A percentile compares a stretch with the other conserved stretches of the same genome.
These are phyloP conservation scores for Pelargonium cotyledonis DNA, from an alignment of 441 rosid species.

Conservation along the genomic window DNA sequence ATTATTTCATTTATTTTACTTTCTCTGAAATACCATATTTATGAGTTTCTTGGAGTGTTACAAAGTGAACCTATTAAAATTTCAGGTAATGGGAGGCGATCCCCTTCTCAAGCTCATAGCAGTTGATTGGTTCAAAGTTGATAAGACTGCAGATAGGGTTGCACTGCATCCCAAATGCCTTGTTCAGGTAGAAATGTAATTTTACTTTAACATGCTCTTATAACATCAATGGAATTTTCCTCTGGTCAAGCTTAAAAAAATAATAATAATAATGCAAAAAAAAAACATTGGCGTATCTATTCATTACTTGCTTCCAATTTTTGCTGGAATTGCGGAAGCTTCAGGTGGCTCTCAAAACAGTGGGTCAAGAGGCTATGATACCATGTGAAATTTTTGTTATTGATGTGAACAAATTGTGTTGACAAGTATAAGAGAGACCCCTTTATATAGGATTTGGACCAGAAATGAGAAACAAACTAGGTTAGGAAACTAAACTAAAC, in stretches of 20 bases:
- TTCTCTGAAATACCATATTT: background rate
- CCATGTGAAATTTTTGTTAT: background rate
- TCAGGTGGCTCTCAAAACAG: too few relatives aligned
- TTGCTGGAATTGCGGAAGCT: background rate
- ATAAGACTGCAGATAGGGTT: conserved; percentile 53
- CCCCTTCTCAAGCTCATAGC: conserved; percentile 89
- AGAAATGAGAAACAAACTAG: too few relatives aligned
- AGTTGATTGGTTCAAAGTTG: conserved; percentile 92
- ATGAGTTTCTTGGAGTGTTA: background rate
- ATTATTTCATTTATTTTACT: too few relatives aligned
- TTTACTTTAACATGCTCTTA: background rate
- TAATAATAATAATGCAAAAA: too few relatives aligned
- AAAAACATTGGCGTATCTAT: background rate
- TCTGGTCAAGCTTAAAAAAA: too few relatives aligned
- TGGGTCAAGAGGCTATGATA: background rate
- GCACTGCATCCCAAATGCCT: conserved; percentile 76
- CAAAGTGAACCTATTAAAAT: background rate
- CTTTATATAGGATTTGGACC: too few relatives aligned
- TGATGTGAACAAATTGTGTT: too few relatives aligned
- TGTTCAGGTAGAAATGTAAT: conserved; percentile 2
- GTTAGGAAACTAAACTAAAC: too few relatives aligned
- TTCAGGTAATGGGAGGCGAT: conserved; percentile 29
- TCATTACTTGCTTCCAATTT: background rate
- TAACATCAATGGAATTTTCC: background rate
- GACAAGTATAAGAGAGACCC: too few relatives aligned